Evolutionary conservation across 306 rosid species (phyloP), one percentile per base, ranked within the genome.

Genomic region (Purshia tridentata): DNA sequence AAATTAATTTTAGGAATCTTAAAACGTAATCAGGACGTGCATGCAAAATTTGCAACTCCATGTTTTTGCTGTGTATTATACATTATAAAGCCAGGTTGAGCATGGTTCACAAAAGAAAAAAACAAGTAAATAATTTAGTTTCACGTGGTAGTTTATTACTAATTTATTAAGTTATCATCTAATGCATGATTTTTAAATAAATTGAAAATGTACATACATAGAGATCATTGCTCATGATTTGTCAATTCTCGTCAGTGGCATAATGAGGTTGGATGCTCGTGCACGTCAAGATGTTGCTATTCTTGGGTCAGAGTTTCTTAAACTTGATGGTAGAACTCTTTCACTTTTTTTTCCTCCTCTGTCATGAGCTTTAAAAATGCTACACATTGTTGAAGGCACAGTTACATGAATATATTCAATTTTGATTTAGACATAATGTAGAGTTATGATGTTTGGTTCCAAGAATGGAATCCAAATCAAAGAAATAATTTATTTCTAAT

Each of bases 231-330:
- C 68, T 84, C 66, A 79, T 73, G 49, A 44, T 78, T 71, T 70
- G 20, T 65, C 55, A 64, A 64, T 82, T 63, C 75, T 82, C 67
- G 44, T 59, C 86, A 93, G 98, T 67, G 96, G 98, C 78, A 89
- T 93, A 85, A 86, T 82, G 96, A 89, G 94, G 70, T 74, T 91
- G 86, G 88, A 93, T 84, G 96, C 94, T 37, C 94, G 89, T 69
- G 98, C 84, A 9, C 92, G 96, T 51, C 96, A 88, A 88, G 97
- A 83, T 74, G 83, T 94, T 78, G 92, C 98, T 71, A 82, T 93
- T 72, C 91, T 93, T 69, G 98, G 94, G 83, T 84, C 92, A 8
- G 75, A 83, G 77, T 89, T 93, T 80, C 97, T 91, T 72, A 91
- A 91, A 77, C 97, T 93, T 64, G 94, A 93, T 72, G 97, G 98